Conservation (phyloP, 2,329 filamentous ascomycete genomes). For the Nemania abortiva region DNA sequence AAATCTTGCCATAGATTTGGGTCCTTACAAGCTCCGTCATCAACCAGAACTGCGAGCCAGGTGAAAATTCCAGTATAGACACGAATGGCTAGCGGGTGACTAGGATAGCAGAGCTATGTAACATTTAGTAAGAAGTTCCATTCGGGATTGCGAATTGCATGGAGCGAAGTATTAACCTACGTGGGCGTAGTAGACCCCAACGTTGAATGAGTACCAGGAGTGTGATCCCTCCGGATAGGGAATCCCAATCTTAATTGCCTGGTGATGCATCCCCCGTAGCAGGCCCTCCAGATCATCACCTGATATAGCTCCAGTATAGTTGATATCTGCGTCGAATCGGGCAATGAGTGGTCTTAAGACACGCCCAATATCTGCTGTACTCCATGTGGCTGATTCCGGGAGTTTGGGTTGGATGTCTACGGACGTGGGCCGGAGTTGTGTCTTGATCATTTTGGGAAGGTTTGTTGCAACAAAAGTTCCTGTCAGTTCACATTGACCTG, state of each 20-base stretch:
- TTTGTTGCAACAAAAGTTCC: conserved; percentile 17
- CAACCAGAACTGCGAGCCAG: conserved; percentile 49
- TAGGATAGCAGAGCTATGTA: conserved; percentile 29
- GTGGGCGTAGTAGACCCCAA: conserved; percentile 32
- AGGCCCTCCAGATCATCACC: conserved; percentile 33
- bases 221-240: conserved; percentile 30
- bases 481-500: background rate
- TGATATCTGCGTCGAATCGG: conserved; percentile 30
- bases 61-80: conserved; percentile 52
- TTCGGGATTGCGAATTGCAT: background rate
- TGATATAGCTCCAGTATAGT: conserved; percentile 33
- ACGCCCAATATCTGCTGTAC: conserved; percentile 24
- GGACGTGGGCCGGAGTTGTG: conserved; percentile 16
- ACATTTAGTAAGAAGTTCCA: conserved; percentile 14
- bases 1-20: conserved; percentile 43
- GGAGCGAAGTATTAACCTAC: conserved; percentile 12
- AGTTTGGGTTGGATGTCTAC: conserved; percentile 24
- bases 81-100: conserved; percentile 44
- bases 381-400: conserved; percentile 23
- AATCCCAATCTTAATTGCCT: conserved; percentile 33
- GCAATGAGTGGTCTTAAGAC: conserved; percentile 31
- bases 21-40: conserved; percentile 45
- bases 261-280: conserved; percentile 32
- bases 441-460: conserved; percentile 30
- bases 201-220: conserved; percentile 35